Conservation (phyloP, 257 asterid genomes). For the Jacaranda copaia region DNA sequence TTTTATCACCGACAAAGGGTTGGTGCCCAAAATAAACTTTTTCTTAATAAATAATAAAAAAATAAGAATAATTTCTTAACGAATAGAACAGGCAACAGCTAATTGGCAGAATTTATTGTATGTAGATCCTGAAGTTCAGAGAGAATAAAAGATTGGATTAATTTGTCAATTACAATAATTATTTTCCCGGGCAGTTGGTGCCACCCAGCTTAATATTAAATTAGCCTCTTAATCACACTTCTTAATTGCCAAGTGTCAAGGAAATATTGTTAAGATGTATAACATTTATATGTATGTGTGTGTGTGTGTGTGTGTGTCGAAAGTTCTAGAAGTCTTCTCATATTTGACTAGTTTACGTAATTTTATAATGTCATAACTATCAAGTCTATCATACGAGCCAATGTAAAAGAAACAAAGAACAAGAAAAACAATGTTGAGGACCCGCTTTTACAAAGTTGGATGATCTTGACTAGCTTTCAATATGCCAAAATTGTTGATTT, state of each 20-base stretch:
- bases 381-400: too few species aligned
- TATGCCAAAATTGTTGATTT: too few species aligned
- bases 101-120: slow-evolving; percentile 32
- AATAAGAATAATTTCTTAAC: background rate
- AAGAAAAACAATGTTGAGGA: too few species aligned
- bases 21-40: slow-evolving; percentile 1
- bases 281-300: background rate
- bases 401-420: too few species aligned
- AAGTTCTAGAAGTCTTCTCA: background rate
- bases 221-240: background rate
- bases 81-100: slow-evolving; percentile 20
- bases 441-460: too few species aligned
- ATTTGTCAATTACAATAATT: slow-evolving; percentile 27
- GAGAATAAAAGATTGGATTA: slow-evolving; percentile 7
- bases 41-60: background rate
- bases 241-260: background rate
- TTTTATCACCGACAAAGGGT: slow-evolving; percentile 51
- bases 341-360: too few species aligned
- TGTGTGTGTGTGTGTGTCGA: background rate
- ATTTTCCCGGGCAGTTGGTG: slow-evolving; percentile 32
- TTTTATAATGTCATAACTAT: too few species aligned
- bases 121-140: slow-evolving; percentile 43
- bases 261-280: background rate
- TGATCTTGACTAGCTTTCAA: too few species aligned
- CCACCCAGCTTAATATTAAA: slow-evolving; percentile 15